phyloP scores from a whole-genome alignment of 192 early-diverging fungal species.

The Rhizophagus prolifer region DNA sequence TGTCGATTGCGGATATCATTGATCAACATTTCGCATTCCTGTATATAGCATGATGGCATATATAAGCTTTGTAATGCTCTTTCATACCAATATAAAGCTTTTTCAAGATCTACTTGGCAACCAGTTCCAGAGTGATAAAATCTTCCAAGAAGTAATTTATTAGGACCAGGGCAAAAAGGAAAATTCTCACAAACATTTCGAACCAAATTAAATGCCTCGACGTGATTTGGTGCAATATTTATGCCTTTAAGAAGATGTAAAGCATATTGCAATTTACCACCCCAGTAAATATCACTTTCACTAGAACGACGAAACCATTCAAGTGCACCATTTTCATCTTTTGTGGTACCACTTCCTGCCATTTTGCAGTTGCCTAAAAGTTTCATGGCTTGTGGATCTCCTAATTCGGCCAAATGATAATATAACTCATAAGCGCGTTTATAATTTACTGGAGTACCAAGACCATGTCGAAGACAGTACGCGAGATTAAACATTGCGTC shows the following conservation, averaged over 20 bases:
- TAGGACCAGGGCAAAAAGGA: background rate
- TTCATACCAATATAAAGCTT: constrained; percentile 18
- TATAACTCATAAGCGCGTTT: constrained; percentile 2
- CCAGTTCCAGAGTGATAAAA: constrained; percentile 16
- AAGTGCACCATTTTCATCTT: background rate
- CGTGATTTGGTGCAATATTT: background rate
- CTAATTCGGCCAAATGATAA: constrained; percentile 11
- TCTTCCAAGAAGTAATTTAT: constrained; percentile 2
- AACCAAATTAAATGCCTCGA: background rate
- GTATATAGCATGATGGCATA: background rate
- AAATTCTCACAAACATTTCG: background rate
- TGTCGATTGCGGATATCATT: background rate
- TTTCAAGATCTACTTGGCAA: constrained; percentile 3
- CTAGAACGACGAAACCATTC: constrained; percentile 11
- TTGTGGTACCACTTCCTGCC: background rate
- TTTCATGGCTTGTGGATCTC: constrained; percentile 26
- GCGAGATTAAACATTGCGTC: constrained; percentile 27
- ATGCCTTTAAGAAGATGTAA: background rate
- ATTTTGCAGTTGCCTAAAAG: constrained; percentile 14
- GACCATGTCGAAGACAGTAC: constrained; percentile 16
- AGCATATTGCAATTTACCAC: constrained; percentile 13
- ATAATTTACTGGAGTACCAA: constrained; percentile 6
- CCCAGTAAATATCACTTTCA: constrained; percentile 21
- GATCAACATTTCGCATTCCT: constrained; percentile 14
- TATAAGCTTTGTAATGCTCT: background rate